Evolutionary conservation across 2,329 filamentous ascomycete species (phyloP), one percentile per base, ranked within the genome.

Genomic region (Diaporthe sp.): DNA sequence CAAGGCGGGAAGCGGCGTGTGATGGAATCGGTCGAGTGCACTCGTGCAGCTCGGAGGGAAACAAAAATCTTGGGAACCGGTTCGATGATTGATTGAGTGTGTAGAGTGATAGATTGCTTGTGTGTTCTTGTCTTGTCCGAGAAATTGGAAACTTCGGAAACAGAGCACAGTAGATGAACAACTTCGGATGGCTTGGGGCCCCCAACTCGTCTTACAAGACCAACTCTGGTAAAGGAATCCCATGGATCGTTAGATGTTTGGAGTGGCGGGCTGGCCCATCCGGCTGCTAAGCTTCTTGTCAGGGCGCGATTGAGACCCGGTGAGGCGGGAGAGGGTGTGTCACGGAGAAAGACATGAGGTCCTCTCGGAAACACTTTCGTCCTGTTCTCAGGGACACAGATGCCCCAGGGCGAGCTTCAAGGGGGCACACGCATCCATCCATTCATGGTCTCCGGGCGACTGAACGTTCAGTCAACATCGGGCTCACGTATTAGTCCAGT

Each of bases 91-190:
- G 28, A 25, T n/a, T 10, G 42, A 28, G 13, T 34, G 61, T 51
- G 13, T 37, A 42, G 10, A 34, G 31, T 67, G 65, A 55, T 19
- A 28, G 37, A 22, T 17, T 22, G 55, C 58, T 61, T 42, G 37
- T 25, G 34, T 37, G 31, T 39, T 44, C 25, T 49, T 51, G 62
- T 67, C 62, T 67, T 67, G 62, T 68, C 44, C 28, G 28, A 53
- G 46, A 8, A 68, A 51, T 61, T 61, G 69, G 69, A 49, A 72
- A 72, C 44, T 34, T 31, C 57, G 70, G 70, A 62, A 62, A 62
- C 59, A 72, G 28, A 34, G 49, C 59, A 55, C 19, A 62, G 59
- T 37, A 72, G 57, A 65, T 53, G 34, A 39, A 62, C 9, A 25
- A 28, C 42, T 61, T 53, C 70, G 46, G 70, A 72, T 19, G 44